Base-by-base conservation (phyloP, 2,329 filamentous ascomycete genomes). In the Trichoderma afroharzianum region DNA sequence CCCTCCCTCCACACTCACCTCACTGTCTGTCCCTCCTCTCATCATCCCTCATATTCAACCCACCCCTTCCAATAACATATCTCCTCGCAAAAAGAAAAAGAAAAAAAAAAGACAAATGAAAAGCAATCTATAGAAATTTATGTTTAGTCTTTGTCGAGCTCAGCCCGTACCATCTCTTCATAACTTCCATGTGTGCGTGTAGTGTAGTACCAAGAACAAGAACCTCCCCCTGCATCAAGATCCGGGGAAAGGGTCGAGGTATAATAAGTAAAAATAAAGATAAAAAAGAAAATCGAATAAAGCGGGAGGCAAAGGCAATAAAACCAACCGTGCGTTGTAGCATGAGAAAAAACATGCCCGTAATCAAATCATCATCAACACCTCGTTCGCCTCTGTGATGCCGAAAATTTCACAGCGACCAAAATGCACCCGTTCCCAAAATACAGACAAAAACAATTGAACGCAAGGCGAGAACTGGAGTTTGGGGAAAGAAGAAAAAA, bases 331-430 rank as follows among this genome's bases (percentile, higher is more conserved):
- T 70, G 58, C 57, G 36, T 62, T 62, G 39, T 62, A 73, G 30
- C 32, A 58, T 28, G 21, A 14, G 18, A 15, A 21, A 47, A 75
- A 74, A 70, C 74, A 73, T 76, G 76, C 74, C 77, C 76, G 73
- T 77, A 77, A 76, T 75, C 73, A 77, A 77, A 76, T 75, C 73
- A 75, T 77, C 75, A 75, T 76, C 73, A 79, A 79, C 77, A 79
- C 77, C 75, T 43, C 70, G 63, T 74, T 76, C 77, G 74, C 78
- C 78, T 77, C 74, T 72, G 63, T 72, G 77, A 78, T 71, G 43
- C 68, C 68, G 21, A 67, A 53, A 55, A 30, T 33, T 55, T 30
- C 64, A 72, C 64, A 71, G 70, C 50, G 70, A 72, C 57, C 71
- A 67, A 69, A 69, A 72, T 72, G 68, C 71, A 70, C 68, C 71